Evolutionary conservation across 2,329 filamentous ascomycete species (phyloP).

Genomic region (Diaporthe sp.): DNA sequence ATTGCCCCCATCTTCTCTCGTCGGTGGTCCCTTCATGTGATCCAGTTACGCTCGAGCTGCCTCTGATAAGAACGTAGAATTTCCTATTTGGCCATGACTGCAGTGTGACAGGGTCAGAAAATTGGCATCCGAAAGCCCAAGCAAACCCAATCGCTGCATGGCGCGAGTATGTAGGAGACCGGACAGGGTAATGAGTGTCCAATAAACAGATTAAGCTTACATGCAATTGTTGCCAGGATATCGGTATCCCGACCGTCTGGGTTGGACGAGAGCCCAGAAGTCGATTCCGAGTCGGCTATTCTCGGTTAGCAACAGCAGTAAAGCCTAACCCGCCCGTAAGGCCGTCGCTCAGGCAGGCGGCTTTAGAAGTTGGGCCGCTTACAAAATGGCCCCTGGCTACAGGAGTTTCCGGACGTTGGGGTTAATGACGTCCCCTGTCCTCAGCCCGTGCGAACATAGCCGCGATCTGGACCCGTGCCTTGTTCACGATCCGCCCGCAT

Average conservation of each 20-base stretch:
- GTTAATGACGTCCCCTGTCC: constrained; percentile 38
- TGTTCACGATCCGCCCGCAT: constrained; percentile 32
- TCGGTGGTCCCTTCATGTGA: constrained; percentile 23
- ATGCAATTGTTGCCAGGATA: constrained; percentile 8
- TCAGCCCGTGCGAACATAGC: constrained; percentile 10
- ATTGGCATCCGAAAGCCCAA: neutral
- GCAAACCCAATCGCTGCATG: neutral
- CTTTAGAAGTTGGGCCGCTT: constrained; percentile 34
- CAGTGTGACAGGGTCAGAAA: neutral
- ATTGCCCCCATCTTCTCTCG: constrained; percentile 18
- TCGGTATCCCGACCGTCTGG: neutral
- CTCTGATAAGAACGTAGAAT: neutral
- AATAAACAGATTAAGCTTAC: neutral
- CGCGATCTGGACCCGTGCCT: constrained; percentile 12
- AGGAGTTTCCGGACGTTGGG: constrained; percentile 18
- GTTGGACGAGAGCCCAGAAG: neutral
- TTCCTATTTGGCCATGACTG: neutral
- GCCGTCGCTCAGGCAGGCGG: constrained; percentile 14
- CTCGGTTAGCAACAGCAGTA: neutral
- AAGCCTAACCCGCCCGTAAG: neutral
- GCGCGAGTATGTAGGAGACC: neutral
- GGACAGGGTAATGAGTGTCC: neutral
- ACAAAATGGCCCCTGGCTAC: constrained; percentile 36
- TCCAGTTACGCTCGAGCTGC: neutral
- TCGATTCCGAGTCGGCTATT: constrained; percentile 28